These are phyloP conservation scores for Triadica sebifera DNA, from an alignment of 345 rosid species.

Conservation along the genomic window DNA sequence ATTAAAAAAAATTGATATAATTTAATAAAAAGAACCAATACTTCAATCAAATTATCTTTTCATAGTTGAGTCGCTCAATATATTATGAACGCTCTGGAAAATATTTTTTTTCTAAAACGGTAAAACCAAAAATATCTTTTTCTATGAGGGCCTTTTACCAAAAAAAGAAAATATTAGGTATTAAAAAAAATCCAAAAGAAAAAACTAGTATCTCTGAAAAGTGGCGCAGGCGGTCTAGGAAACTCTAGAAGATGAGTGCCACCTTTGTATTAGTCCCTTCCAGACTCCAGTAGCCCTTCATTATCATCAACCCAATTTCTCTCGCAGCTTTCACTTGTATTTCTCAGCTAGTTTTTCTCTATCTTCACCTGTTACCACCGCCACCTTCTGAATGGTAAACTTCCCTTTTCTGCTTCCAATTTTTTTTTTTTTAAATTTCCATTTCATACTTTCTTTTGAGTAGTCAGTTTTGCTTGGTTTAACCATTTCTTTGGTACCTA, in stretches of 20 bases:
- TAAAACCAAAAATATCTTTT: too few species aligned
- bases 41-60: too few species aligned
- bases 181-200: background rate
- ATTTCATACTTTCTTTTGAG: background rate
- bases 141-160: too few species aligned
- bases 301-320: background rate
- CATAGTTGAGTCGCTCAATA: too few species aligned
- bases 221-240: constrained; percentile 34
- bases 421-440: background rate
- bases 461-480: background rate
- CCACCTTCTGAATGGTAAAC: background rate
- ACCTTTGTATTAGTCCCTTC: background rate
- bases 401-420: background rate
- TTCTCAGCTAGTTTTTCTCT: background rate
- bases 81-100: too few species aligned
- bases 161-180: too few species aligned
- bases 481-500: background rate
- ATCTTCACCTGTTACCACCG: background rate
- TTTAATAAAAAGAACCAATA: too few species aligned
- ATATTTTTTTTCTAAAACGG: too few species aligned
- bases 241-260: constrained; percentile 43
- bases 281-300: background rate
- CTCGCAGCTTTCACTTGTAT: background rate
- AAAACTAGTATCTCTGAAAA: constrained; percentile 7
- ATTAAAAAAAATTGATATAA: too few species aligned